phyloP scores from a whole-genome alignment of 192 early-diverging fungal species.

The Entophlyctis luteolus region DNA sequence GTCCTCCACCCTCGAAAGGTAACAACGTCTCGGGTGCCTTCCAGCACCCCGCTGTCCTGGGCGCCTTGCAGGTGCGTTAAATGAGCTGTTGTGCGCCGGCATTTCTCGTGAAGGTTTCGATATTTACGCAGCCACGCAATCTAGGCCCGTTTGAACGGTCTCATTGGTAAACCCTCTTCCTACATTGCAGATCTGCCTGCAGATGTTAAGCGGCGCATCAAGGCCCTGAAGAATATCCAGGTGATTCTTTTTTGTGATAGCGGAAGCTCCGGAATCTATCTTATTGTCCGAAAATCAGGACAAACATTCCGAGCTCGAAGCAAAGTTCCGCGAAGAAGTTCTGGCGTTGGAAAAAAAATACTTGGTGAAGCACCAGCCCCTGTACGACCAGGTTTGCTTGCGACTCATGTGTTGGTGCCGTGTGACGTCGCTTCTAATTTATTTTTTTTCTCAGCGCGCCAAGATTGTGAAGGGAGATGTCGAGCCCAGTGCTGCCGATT shows the following conservation, averaged over 20 bases:
- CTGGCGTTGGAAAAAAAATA: slow-evolving; percentile 96
- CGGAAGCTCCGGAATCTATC: no score
- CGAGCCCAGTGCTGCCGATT: slow-evolving; percentile 91
- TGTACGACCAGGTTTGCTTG: slow-evolving; percentile 65
- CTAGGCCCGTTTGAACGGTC: slow-evolving; percentile 68
- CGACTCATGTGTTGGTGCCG: not conserved
- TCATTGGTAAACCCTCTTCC: slow-evolving; percentile 70
- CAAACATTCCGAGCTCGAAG: slow-evolving; percentile 79
- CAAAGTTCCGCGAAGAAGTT: slow-evolving; percentile 90
- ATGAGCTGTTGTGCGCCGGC: not conserved
- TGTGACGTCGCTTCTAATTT: not conserved
- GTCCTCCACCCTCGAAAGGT: slow-evolving; percentile 8
- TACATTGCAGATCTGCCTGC: slow-evolving; percentile 53
- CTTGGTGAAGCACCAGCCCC: slow-evolving; percentile 73
- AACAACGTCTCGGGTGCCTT: slow-evolving; percentile 27
- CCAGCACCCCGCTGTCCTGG: slow-evolving; percentile 37
- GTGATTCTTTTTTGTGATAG: no score
- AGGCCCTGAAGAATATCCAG: slow-evolving; percentile 85
- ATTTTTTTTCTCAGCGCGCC: slow-evolving; percentile 53
- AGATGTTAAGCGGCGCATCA: slow-evolving; percentile 78
- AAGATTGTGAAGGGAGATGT: slow-evolving; percentile 70
- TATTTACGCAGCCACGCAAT: not conserved
- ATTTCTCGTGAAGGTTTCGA: not conserved
- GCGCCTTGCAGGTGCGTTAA: slow-evolving; percentile 32
- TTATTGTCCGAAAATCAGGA: slow-evolving; percentile 31